A percentile compares a stretch with the other conserved stretches of the same genome.
Evolutionary conservation across 371 early-diverging fungal genomes (phyloP).

Genomic region (Mortierella sp.): DNA sequence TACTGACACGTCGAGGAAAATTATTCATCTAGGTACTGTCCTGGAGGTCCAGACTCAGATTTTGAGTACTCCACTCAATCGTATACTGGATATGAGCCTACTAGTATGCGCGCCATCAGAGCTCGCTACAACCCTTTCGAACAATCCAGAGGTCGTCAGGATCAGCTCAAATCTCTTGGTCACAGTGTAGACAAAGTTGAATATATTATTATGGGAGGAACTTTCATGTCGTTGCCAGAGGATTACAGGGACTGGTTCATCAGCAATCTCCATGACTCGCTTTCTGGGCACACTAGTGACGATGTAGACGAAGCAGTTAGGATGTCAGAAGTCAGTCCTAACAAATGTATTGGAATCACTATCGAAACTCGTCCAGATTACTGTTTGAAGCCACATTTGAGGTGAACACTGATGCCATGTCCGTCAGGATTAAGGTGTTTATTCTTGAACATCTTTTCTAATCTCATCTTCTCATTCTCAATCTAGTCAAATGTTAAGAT

Average conservation of each 20-base stretch:
- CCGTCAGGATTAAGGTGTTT: background rate
- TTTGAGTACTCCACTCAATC: constrained; percentile 99
- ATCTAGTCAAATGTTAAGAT: constrained; percentile 95
- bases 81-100: constrained; percentile 99
- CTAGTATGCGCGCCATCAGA: constrained; percentile 99
- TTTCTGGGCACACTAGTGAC: constrained; percentile 92
- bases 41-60: constrained; percentile 99
- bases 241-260: constrained; percentile 99
- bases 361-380: constrained; percentile 99
- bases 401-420: constrained; percentile 21
- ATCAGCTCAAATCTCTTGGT: constrained; percentile 96
- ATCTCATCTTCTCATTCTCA: constrained; percentile 1
- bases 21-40: constrained; percentile 86
- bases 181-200: constrained; percentile 98
- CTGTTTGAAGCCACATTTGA: constrained; percentile 97
- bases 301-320: constrained; percentile 98
- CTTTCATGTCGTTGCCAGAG: constrained; percentile 98
- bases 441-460: background rate
- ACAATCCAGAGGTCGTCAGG: constrained; percentile 96
- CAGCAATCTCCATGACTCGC: constrained; percentile 97
- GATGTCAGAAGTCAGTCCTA: constrained; percentile 95
- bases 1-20: background rate
- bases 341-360: constrained; percentile 99
- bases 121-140: constrained; percentile 99
- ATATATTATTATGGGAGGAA: constrained; percentile 99